Evolutionary conservation across 2,329 filamentous ascomycete genomes (phyloP).

Genomic region (Hypomyces rosellus): DNA sequence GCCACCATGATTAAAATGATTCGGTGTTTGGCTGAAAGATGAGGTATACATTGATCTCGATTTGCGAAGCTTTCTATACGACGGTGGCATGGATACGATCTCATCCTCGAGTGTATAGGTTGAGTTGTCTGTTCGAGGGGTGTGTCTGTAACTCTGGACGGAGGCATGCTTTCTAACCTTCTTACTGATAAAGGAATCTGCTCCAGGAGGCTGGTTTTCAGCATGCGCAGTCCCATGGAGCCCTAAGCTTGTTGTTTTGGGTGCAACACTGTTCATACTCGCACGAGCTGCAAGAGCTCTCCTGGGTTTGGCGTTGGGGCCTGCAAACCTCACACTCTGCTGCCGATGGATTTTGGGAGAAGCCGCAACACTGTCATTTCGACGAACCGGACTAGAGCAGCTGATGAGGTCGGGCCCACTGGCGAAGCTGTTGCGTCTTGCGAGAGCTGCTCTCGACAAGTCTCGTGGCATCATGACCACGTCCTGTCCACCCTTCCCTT

Average conservation of each 20-base stretch:
- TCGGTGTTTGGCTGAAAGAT: constrained; percentile 16
- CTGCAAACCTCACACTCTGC: constrained; percentile 52
- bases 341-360: constrained; percentile 31
- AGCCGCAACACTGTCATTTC: constrained; percentile 13
- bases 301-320: constrained; percentile 24
- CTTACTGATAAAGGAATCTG: neutral
- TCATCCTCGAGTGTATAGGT: constrained; percentile 44
- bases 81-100: constrained; percentile 40
- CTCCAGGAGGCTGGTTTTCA: constrained; percentile 1
- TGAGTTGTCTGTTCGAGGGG: constrained; percentile 29
- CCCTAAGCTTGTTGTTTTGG: neutral
- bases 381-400: constrained; percentile 12
- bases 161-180: neutral
- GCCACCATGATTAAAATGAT: constrained; percentile 12
- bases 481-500: constrained; percentile 26
- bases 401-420: constrained; percentile 14
- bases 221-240: neutral
- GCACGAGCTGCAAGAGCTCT: constrained; percentile 25
- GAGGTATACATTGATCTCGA: constrained; percentile 49
- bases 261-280: constrained; percentile 17
- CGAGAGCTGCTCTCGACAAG: constrained; percentile 17
- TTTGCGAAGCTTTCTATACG: constrained; percentile 45
- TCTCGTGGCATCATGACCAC: constrained; percentile 16
- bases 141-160: constrained; percentile 2
- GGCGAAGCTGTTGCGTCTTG: constrained; percentile 17